phyloP scores from a whole-genome alignment of 441 rosid species.

The Corymbia citriodora region DNA sequence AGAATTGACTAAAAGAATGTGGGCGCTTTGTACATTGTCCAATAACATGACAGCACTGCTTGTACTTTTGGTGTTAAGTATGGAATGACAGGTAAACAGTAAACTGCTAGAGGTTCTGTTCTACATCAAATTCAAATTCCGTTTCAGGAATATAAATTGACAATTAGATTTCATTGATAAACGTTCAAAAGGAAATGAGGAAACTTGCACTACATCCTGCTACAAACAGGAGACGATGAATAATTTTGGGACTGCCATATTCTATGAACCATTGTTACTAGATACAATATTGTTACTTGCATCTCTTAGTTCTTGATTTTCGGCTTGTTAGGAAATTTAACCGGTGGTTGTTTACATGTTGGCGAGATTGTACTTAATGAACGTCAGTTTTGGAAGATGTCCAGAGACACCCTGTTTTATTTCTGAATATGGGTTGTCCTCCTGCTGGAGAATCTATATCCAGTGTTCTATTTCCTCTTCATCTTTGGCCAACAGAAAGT shows the following conservation, averaged over 20 bases:
- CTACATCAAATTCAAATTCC: neutral
- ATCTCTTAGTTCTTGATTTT: neutral
- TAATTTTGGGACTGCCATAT: neutral
- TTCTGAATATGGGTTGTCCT: neutral
- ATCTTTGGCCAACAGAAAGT: neutral
- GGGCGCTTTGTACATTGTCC: neutral
- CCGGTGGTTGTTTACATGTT: neutral
- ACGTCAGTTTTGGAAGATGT: neutral
- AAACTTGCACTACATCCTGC: neutral
- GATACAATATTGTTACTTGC: neutral
- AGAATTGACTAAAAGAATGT: neutral
- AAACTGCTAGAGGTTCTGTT: neutral
- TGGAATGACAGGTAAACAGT: neutral
- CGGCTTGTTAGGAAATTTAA: neutral
- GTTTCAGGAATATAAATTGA: neutral
- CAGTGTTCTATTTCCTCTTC: neutral
- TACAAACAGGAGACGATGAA: neutral
- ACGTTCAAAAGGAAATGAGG: neutral
- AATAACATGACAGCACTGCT: neutral
- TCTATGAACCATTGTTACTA: neutral
- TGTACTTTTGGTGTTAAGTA: neutral
- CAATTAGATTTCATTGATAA: neutral
- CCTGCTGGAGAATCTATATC: neutral
- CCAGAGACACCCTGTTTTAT: neutral
- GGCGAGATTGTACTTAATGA: neutral